These are phyloP conservation scores for Aspergillus ruber DNA, from an alignment of 2,329 filamentous ascomycete genomes.

Conservation along the genomic window DNA sequence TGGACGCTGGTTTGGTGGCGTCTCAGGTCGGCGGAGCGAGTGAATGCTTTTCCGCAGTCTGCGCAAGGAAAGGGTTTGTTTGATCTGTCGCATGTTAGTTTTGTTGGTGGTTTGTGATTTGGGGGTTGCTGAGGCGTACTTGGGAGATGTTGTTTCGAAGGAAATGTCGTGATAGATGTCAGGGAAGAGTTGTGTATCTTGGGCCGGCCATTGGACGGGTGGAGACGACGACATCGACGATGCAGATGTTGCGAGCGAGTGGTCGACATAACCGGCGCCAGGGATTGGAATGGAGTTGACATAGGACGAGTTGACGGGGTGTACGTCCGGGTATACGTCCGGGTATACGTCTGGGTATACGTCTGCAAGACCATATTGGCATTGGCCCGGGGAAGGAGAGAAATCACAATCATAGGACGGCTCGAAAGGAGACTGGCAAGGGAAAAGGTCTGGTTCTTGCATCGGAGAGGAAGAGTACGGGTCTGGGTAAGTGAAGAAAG, in stretches of 20 bases:
- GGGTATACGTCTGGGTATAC: background rate
- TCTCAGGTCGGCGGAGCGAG: conserved; percentile 44
- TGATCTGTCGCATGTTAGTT: conserved; percentile 14
- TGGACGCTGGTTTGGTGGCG: conserved; percentile 46
- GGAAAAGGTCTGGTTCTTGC: conserved; percentile 6
- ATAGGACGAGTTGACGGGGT: background rate
- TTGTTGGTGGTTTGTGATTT: background rate
- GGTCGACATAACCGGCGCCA: conserved; percentile 1
- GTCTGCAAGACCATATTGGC: background rate
- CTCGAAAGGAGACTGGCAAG: conserved; percentile 1
- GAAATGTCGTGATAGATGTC: background rate
- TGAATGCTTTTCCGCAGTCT: conserved; percentile 36
- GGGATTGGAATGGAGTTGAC: conserved; percentile 1
- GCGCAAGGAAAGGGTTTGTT: conserved; percentile 27
- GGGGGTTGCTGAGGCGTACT: background rate
- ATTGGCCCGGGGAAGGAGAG: background rate
- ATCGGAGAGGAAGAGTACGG: conserved; percentile 8
- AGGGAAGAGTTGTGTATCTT: background rate
- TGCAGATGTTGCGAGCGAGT: conserved; percentile 11
- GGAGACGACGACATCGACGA: background rate
- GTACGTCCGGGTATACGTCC: background rate
- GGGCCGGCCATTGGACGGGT: background rate
- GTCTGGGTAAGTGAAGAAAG: conserved; percentile 11
- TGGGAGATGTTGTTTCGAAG: background rate
- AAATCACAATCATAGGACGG: conserved; percentile 1